Conservation (phyloP, 176 grass and related monocot species). For the Avena insularis region DNA sequence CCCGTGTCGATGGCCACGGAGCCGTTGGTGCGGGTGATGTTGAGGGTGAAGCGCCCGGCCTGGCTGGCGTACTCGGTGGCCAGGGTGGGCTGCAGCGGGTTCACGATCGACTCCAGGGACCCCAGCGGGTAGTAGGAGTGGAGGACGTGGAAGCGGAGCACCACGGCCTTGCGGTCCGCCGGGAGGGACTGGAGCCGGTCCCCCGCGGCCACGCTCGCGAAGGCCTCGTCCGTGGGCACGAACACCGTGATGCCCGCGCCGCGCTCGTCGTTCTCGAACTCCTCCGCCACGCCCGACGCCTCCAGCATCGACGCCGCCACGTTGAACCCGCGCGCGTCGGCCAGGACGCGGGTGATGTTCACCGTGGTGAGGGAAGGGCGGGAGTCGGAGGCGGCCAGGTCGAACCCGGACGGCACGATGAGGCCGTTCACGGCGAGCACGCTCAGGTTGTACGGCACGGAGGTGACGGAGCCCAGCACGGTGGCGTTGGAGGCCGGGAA, state of each 20-base stretch:
- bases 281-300: constrained; percentile 68
- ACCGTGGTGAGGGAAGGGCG: constrained; percentile 50
- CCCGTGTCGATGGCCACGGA: constrained; percentile 93
- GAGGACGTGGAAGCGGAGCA: constrained; percentile 93
- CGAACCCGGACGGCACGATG: constrained; percentile 64
- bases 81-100: constrained; percentile 84
- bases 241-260: constrained; percentile 90
- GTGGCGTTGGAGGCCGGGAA: constrained; percentile 70
- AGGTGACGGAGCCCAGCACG: constrained; percentile 50
- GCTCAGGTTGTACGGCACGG: constrained; percentile 81
- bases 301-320: constrained; percentile 89
- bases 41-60: constrained; percentile 83
- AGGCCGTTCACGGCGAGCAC: constrained; percentile 66
- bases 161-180: constrained; percentile 71
- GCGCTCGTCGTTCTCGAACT: constrained; percentile 89
- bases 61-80: constrained; percentile 73
- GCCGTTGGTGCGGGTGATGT: constrained; percentile 81
- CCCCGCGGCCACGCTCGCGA: constrained; percentile 57
- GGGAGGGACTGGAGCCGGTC: constrained; percentile 69
- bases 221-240: constrained; percentile 89
- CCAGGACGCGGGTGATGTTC: constrained; percentile 77
- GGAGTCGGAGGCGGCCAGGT: constrained; percentile 73
- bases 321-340: constrained; percentile 88
- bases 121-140: constrained; percentile 95
- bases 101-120: constrained; percentile 90